A percentile compares a stretch with the other conserved stretches of the same genome.
Conservation (phyloP, 805 yeast species). For the Osmozyma mogii region DNA sequence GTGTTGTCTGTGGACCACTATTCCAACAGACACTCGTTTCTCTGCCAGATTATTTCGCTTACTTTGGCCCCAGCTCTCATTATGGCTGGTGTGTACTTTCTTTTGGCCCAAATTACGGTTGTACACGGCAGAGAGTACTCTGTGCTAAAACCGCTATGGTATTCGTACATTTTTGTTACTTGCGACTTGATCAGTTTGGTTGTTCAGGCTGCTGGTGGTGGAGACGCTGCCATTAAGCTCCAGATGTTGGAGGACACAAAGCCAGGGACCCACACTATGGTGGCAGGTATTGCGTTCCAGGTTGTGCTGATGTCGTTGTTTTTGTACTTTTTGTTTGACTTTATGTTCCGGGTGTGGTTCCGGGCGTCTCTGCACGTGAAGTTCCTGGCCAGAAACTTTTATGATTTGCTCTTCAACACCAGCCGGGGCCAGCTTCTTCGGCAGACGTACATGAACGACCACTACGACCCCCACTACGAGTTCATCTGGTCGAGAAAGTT, state of each 20-base stretch:
- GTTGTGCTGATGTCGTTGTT: slow-evolving; percentile 63
- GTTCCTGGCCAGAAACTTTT: slow-evolving; percentile 17
- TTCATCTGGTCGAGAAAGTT: slow-evolving; percentile 24
- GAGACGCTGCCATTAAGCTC: slow-evolving; percentile 14
- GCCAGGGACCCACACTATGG: slow-evolving; percentile 60
- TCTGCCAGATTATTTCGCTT: slow-evolving; percentile 59
- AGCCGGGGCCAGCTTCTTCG: slow-evolving; percentile 11
- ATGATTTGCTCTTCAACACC: slow-evolving; percentile 17
- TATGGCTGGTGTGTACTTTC: slow-evolving; percentile 76
- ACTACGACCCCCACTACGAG: slow-evolving; percentile 27
- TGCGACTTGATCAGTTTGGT: slow-evolving; percentile 40
- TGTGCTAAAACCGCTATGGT: slow-evolving; percentile 45
- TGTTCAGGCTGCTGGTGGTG: slow-evolving; percentile 27
- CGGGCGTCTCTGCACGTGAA: slow-evolving; percentile 15
- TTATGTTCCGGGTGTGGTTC: slow-evolving; percentile 35
- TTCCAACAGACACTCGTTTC: slow-evolving; percentile 29
- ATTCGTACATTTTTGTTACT: slow-evolving; percentile 54
- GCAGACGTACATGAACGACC: slow-evolving; percentile 12
- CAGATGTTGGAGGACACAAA: slow-evolving; percentile 19
- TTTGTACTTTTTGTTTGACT: slow-evolving; percentile 39
- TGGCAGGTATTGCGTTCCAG: slow-evolving; percentile 74
- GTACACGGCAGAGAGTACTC: slow-evolving; percentile 44
- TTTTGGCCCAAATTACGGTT: slow-evolving; percentile 59
- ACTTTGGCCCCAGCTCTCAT: slow-evolving; percentile 78
- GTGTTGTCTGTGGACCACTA: slow-evolving; percentile 30